Percentiles rank a stretch among this genome's conserved stretches.
Evolutionary conservation across 179 eudicot genomes (phyloP).

Genomic region (Beta corolliflora): DNA sequence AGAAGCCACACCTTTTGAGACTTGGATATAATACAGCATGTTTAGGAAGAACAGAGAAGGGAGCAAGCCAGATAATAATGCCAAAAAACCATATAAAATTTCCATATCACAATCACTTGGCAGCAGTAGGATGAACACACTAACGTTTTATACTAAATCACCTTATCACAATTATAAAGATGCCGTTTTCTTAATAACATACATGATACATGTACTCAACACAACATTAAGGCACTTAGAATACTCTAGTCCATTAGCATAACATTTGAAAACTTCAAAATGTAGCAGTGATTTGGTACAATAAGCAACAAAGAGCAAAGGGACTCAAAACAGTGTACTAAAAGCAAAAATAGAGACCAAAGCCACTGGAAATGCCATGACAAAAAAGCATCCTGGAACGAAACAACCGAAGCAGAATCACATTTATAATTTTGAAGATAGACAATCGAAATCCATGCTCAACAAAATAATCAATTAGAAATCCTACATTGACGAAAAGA

Average conservation of each 20-base stretch:
- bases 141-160: not conserved
- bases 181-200: not conserved
- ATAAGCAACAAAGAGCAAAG: not conserved
- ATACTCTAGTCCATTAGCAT: not conserved
- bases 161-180: not conserved
- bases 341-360: not conserved
- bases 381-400: too few relatives aligned
- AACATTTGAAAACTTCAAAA: not conserved
- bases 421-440: too few relatives aligned
- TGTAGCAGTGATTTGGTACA: not conserved
- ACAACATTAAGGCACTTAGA: not conserved
- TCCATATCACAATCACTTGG: not conserved
- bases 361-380: too few relatives aligned
- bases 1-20: not conserved
- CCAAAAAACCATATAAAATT: not conserved
- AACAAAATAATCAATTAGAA: not conserved
- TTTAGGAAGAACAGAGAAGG: not conserved
- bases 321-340: not conserved
- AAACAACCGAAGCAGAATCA: not conserved
- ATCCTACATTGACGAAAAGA: not conserved
- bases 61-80: not conserved
- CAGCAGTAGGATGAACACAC: not conserved
- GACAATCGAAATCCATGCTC: too few relatives aligned
- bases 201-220: not conserved
- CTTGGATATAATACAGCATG: not conserved